These are phyloP conservation scores for Babesia ovis DNA, from an alignment of 169 alveolate species.

Conservation along the genomic window DNA sequence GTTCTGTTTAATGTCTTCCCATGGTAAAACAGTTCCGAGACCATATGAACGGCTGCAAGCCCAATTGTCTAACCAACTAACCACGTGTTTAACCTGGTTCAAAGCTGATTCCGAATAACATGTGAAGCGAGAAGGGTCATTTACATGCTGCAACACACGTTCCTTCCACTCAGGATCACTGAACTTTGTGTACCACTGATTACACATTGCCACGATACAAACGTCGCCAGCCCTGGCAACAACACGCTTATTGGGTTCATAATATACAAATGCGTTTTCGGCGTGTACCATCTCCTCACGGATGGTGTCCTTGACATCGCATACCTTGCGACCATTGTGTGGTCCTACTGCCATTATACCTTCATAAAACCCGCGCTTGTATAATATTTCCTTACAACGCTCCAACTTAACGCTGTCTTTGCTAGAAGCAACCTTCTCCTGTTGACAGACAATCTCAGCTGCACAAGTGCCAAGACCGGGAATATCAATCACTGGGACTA, in stretches of 20 bases:
- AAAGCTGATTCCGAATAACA: constrained; percentile 78
- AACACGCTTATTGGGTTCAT: constrained; percentile 96
- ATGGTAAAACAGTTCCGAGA: constrained; percentile 91
- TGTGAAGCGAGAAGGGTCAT: constrained; percentile 65
- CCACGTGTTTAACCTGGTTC: constrained; percentile 87
- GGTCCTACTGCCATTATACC: constrained; percentile 94
- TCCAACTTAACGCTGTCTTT: constrained; percentile 91
- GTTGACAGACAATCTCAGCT: constrained; percentile 78
- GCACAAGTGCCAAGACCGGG: constrained; percentile 84
- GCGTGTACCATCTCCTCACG: constrained; percentile 75
- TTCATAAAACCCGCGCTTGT: constrained; percentile 95
- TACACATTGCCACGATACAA: constrained; percentile 95
- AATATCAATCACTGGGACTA: constrained; percentile 89
- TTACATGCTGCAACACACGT: constrained; percentile 87
- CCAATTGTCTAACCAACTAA: constrained; percentile 94
- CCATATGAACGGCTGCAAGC: constrained; percentile 98
- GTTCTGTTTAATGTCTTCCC: constrained; percentile 68
- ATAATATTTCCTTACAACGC: constrained; percentile 93
- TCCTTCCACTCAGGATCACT: constrained; percentile 96
- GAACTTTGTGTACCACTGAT: constrained; percentile 96
- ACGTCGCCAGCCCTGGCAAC: constrained; percentile 94
- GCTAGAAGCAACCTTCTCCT: constrained; percentile 85
- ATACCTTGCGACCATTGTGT: constrained; percentile 86
- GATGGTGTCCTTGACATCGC: constrained; percentile 82
- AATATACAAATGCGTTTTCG: constrained; percentile 86